Base-by-base conservation (phyloP, 805 yeast genomes). In the Wickerhamiella spandovensis region DNA sequence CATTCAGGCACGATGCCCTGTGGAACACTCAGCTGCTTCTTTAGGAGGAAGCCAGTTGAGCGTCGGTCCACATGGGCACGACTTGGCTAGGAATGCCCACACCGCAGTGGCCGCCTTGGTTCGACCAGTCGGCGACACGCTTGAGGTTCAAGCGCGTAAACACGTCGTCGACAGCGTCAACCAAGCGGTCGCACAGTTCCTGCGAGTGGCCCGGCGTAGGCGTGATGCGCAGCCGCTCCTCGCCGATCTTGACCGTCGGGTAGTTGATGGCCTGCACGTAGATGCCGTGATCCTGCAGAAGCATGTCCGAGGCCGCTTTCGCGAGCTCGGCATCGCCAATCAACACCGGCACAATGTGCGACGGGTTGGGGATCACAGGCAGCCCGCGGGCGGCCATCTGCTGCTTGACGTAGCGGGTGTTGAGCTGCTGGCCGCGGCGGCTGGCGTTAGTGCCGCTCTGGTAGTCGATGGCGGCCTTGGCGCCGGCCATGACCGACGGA, bases 261-360 rank as follows among this genome's bases (percentile, higher is more conserved):
- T 83, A 92, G 72, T 92, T 92, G 67, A 92, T 92, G 45, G 97
- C 96, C 72, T 92, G 99, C 44, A 94, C 98, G 63, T 92, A 92
- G 65, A 92, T 89, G 56, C 77, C 75, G 70, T 88, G 84, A 60
- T 84, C 79, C 56, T 82, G 76, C 73, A 92, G 79, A 63, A 92
- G 77, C 66, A 84, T 66, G 66, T 92, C 98, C 21, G 95, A 84
- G 9, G 97, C 97, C 53, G 72, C 72, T 67, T 90, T 90, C 50
- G 97, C 97, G 56, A 82, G 81, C 48, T 81, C 83, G 9, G 99
- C 96, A 63, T 88, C 89, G 57, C 98, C 98, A 61, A 92, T 84
- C 54, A 92, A 75, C 39, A 94, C 80, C 7, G 99, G 98, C 46
- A 92, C 95, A 64, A 92, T 90, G 68, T 92, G 99, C 32, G 96